Percentiles rank a stretch among this genome's conserved stretches.
Evolutionary conservation across 495 filamentous ascomycete genomes (phyloP).

Genomic region (Xanthoparmelia taractica): DNA sequence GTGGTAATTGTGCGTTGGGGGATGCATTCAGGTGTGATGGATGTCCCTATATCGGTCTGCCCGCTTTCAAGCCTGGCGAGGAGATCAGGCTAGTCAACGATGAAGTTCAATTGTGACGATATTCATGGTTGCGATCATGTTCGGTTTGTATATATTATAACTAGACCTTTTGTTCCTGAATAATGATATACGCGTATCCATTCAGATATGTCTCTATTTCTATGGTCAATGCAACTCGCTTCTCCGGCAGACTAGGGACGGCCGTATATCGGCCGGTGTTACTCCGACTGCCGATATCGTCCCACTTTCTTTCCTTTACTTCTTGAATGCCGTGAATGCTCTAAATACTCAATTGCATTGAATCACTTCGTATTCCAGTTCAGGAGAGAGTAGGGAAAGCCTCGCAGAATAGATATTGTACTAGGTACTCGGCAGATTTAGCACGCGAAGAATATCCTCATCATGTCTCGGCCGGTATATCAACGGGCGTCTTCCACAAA

Average conservation of each 20-base stretch:
- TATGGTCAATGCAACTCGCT: no score
- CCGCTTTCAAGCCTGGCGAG: constrained; percentile 93
- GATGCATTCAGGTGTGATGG: constrained; percentile 65
- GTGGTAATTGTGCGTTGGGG: constrained; percentile 85
- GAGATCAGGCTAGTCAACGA: constrained; percentile 82
- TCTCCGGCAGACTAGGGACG: no score
- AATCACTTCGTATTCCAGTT: neutral
- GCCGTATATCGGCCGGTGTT: neutral
- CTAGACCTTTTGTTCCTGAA: neutral
- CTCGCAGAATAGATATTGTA: neutral
- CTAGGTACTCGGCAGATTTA: neutral
- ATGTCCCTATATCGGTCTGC: constrained; percentile 88
- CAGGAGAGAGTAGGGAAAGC: no score
- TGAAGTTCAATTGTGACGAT: constrained; percentile 65
- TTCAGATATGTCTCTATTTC: no score
- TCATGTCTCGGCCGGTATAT: constrained; percentile 27
- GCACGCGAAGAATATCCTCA: neutral
- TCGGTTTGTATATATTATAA: neutral
- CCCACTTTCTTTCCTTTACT: no score
- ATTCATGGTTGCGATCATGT: neutral
- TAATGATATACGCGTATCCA: neutral
- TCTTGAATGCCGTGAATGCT: no score
- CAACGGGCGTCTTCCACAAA: constrained; percentile 28
- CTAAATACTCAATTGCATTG: neutral
- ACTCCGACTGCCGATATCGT: neutral